phyloP scores from a whole-genome alignment of 768 basidiomycete genomes.

The Lanmaoa rubissima region DNA sequence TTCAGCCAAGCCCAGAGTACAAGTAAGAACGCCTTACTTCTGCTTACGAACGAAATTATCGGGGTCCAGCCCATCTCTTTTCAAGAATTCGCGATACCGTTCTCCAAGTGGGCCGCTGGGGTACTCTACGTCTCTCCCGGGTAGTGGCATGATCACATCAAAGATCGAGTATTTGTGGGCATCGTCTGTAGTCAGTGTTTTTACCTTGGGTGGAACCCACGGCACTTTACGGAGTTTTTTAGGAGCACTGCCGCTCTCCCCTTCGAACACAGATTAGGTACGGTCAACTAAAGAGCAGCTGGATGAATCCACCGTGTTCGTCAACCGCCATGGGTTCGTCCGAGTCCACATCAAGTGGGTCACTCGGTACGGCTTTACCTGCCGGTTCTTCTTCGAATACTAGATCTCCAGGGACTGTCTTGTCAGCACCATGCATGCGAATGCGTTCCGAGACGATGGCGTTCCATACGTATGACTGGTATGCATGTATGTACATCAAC shows the following conservation, averaged over 20 bases:
- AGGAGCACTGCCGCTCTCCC: conserved; percentile 11
- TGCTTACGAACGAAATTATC: conserved; percentile 88
- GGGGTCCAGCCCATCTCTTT: conserved; percentile 85
- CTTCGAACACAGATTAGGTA: conserved; percentile 19
- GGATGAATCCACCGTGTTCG: conserved; percentile 31
- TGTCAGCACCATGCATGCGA: conserved; percentile 66
- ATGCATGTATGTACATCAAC: conserved; percentile 97
- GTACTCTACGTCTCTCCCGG: conserved; percentile 91
- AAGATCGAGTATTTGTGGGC: conserved; percentile 82
- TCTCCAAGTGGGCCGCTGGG: conserved; percentile 88
- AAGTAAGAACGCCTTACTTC: conserved; percentile 50
- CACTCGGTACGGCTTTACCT: conserved; percentile 25
- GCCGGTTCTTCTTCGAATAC: conserved; percentile 58
- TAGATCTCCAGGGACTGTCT: conserved; percentile 85
- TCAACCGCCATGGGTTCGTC: conserved; percentile 34
- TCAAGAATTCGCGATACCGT: conserved; percentile 77
- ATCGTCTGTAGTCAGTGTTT: conserved; percentile 75
- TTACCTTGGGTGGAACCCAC: conserved; percentile 71
- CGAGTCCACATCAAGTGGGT: conserved; percentile 29
- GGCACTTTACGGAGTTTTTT: conserved; percentile 34
- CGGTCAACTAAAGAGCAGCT: background rate
- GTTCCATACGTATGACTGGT: conserved; percentile 99
- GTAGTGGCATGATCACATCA: conserved; percentile 96
- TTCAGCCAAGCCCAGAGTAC: conserved; percentile 5
- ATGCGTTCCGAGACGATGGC: conserved; percentile 94